Evolutionary conservation across 1,284 basidiomycete genomes (phyloP), one percentile per base, ranked within the genome.

Genomic region (Ustilago tritici): DNA sequence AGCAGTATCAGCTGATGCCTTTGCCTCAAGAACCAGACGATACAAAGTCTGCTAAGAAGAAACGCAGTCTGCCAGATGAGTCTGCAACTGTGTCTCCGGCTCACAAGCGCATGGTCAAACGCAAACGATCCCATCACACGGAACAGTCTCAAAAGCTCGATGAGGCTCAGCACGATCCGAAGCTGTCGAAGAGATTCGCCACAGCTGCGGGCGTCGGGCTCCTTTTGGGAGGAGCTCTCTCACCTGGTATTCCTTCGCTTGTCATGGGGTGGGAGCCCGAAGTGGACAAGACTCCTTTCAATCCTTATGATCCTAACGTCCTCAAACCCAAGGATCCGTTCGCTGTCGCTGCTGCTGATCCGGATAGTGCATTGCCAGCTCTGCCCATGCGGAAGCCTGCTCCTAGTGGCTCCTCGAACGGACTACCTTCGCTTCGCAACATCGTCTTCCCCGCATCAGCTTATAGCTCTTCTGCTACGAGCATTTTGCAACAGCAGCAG

Each of bases 301-400:
- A 76, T 50, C 74, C 74, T 15, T 71, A 76, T 40, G 65, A 76
- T 40, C 59, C 69, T 1, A 52, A 65, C 35, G 62, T 76, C 2
- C 62, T 76, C 43, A 62, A 63, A 53, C 65, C 65, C 2, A 65
- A 62, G 3, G 56, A 76, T 23, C 4, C 65, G 4, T 65, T 67
- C 14, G 56, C 55, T 50, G 65, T 43, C 19, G 62, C 69, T 19
- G 69, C 65, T 12, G 53, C 62, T 1, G 4, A 12, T 14, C 62
- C 69, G 2, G 38, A n/a, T 40, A 35, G 56, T 19, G 41, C 61
- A 9, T 38, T 68, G 35, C 62, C 70, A 2, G 36, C 11, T 15
- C 4, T 59, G 7, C 14, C 23, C 4, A 9, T n/a, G 31, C 4
- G 15, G 8, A 19, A 14, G 10, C 2, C 56, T 7, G 2, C 17